Base-by-base conservation (phyloP, 1,284 basidiomycete genomes). In the Pseudozyma sp. region DNA sequence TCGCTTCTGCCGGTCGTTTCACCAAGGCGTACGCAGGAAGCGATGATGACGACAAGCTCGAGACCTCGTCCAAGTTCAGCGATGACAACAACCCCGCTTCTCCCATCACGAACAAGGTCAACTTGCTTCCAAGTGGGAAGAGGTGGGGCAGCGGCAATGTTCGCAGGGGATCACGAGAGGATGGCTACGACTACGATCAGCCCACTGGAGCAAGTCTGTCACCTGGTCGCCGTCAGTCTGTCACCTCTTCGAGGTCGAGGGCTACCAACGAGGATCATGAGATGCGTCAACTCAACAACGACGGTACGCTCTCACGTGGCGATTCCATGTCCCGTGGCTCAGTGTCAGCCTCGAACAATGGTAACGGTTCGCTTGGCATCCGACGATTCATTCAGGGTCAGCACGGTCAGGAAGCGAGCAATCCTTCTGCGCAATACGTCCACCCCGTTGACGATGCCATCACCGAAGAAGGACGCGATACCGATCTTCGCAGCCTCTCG, bases 41-140 rank as follows among this genome's bases (percentile, higher is more conserved):
- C 51, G 71, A 68, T 48, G 72, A 71, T 44, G 76, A 77, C 16
- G 71, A 74, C 59, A 70, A 67, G 63, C 54, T 76, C 48, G 73
- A 76, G 54, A 63, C 68, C n/a, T 14, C 50, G 6, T 57, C 52
- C 60, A 67, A 68, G 64, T 70, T 60, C 19, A 61, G 59, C 43
- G 63, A 66, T 47, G 76, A 73, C n/a, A 58, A 77, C n/a, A 48
- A 73, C 42, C 59, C 55, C 10, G 52, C 70, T 16, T 63, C 59
- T 19, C 70, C 72, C 18, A 48, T 70, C 6, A 53, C 51, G 34
- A 64, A 64, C 55, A 76, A 76, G 65, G 58, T 76, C 31, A 64
- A 52, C 39, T 19, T 68, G 36, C 45, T 73, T 53, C 71, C 71
- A 9, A 66, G 61, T 31, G 56, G 18, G 21, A 76, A 70, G 64